These are phyloP conservation scores for Scheffersomyces segobiensis DNA, from an alignment of 1,139 yeast species.

Conservation along the genomic window DNA sequence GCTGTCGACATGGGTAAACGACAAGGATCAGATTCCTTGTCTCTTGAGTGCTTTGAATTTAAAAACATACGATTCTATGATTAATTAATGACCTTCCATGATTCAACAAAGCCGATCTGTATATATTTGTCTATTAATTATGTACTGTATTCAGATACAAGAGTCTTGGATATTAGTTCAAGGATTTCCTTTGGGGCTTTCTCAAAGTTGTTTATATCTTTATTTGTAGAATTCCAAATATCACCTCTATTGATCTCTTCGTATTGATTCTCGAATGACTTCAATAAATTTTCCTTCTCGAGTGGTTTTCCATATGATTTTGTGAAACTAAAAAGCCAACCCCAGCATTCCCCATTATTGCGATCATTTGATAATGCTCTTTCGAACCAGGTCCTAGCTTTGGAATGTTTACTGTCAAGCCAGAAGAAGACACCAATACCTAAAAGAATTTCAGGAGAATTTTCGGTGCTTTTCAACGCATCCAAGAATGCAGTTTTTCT, in stretches of 20 bases:
- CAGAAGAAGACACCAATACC: constrained; percentile 72
- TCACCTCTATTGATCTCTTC: constrained; percentile 62
- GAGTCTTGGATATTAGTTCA: constrained; percentile 18
- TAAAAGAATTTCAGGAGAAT: constrained; percentile 57
- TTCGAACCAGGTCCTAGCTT: constrained; percentile 76
- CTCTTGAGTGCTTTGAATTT: constrained; percentile 76
- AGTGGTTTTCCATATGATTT: constrained; percentile 22
- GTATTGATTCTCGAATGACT: constrained; percentile 23
- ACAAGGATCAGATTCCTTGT: constrained; percentile 73
- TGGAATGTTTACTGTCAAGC: constrained; percentile 62
- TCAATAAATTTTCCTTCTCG: constrained; percentile 18
- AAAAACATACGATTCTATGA: constrained; percentile 52
- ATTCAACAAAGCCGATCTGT: background rate
- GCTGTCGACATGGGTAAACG: constrained; percentile 66
- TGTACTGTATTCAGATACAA: background rate
- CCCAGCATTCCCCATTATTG: constrained; percentile 76
- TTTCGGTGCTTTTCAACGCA: constrained; percentile 69
- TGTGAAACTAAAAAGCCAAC: constrained; percentile 56
- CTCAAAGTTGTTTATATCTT: constrained; percentile 42
- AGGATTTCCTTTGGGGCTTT: constrained; percentile 39
- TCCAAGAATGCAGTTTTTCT: constrained; percentile 68
- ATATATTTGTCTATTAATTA: constrained; percentile 1
- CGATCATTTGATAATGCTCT: constrained; percentile 56
- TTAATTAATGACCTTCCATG: constrained; percentile 1
- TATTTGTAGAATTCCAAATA: constrained; percentile 53